Evolutionary conservation across 257 asterid genomes (phyloP), one percentile per base, ranked within the genome.

Genomic region (Penstemon eatonii): DNA sequence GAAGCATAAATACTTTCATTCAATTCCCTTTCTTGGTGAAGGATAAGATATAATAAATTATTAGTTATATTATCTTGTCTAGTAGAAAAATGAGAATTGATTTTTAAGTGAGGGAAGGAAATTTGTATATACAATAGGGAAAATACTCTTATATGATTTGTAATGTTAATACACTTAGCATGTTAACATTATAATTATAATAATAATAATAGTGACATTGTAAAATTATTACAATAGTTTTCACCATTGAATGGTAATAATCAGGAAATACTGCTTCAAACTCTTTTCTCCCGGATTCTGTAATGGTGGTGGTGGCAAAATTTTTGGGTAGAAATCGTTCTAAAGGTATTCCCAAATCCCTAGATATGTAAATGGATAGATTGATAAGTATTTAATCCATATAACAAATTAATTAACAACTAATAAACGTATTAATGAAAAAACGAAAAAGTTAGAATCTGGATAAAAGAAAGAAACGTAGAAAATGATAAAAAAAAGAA

Each of bases 301-400:
- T 86, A 58, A 87, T 82, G 56, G 98, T 19, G 25, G 25, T 0
- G 25, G 25, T n/a, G n/a, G n/a, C 95, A 77, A 89, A 82, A 78
- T 89, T 96, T 60, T 92, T 78, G 6, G 98, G 95, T 67, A 92
- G 85, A 81, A 86, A 87, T 36, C 92, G 80, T 81, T 89, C 96
- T 58, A 89, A 82, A 63, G 86, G 98, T 45, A 92, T 82, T 56
- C 90, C 85, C 98, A 96, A 92, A 68, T 89, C 96, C 49, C 96
- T 92, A 71, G 13, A 80, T 19, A 19, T 19, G 25, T 19, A 19
- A 19, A 19, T 19, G 25, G 25, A 19, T 19, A 19, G 25, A 19
- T 19, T 19, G 25, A 19, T 19, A 19, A 19, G 25, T 19, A 19
- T 19, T 19, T 19, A 19, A 19, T 19, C 25, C 25, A 19, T 19